Evolutionary conservation across 1,284 basidiomycete species (phyloP).

Genomic region (Trametes pubescens): DNA sequence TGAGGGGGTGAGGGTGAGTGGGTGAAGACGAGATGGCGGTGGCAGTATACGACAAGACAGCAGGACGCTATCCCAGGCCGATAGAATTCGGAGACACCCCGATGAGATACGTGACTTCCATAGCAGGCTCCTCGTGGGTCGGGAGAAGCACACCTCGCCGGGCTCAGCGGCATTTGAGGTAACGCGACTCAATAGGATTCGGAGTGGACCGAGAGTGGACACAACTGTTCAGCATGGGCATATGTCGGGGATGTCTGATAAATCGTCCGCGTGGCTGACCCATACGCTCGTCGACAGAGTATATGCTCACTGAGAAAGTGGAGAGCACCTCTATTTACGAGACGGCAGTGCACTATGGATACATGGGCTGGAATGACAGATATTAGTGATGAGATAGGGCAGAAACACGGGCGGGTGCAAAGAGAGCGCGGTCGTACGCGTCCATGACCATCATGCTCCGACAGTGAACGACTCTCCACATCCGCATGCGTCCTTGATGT

Average conservation of each 20-base stretch:
- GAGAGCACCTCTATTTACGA: constrained; percentile 24
- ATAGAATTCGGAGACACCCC: not conserved
- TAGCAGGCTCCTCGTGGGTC: too few relatives aligned
- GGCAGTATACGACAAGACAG: too few relatives aligned
- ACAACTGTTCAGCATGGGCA: not conserved
- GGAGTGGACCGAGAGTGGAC: not conserved
- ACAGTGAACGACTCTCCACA: constrained; percentile 92
- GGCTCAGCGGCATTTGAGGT: not conserved
- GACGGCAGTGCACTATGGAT: constrained; percentile 30
- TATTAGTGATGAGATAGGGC: constrained; percentile 24
- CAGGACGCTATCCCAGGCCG: not conserved
- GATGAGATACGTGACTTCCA: too few relatives aligned
- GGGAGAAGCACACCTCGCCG: too few relatives aligned
- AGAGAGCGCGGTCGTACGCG: constrained; percentile 16
- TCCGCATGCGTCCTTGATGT: constrained; percentile 92
- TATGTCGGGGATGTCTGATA: not conserved
- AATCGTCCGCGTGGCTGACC: not conserved
- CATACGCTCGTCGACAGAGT: not conserved
- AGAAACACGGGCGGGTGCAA: not conserved
- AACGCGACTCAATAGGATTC: too few relatives aligned
- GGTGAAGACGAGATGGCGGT: not conserved
- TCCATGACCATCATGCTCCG: constrained; percentile 33
- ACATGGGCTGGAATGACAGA: constrained; percentile 26
- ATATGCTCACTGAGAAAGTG: not conserved
- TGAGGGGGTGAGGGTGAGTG: not conserved